Evolutionary conservation across 2,329 filamentous ascomycete genomes (phyloP).

Genomic region (Parastagonospora nodorum): DNA sequence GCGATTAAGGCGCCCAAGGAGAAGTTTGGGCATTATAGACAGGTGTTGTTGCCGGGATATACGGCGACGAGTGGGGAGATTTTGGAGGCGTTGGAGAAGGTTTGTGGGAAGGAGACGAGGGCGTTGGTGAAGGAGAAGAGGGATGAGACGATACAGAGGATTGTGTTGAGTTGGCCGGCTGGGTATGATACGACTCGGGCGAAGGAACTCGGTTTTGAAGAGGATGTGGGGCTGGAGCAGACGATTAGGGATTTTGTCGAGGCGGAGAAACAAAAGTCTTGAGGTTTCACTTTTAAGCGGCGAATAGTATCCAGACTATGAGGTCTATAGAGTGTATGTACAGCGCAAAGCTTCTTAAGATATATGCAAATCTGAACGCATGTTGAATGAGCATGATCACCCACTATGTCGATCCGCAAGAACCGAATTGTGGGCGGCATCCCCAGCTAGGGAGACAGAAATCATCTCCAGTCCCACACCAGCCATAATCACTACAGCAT

Average conservation of each 20-base stretch:
- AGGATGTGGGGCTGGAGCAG: slow-evolving; percentile 55
- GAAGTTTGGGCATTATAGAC: slow-evolving; percentile 57
- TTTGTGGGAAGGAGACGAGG: slow-evolving; percentile 59
- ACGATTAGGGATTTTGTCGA: slow-evolving; percentile 53
- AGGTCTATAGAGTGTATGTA: background rate
- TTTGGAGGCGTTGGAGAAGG: slow-evolving; percentile 60
- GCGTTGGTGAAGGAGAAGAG: slow-evolving; percentile 58
- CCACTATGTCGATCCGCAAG: slow-evolving; percentile 13
- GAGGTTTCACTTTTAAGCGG: background rate
- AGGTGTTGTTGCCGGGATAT: slow-evolving; percentile 60
- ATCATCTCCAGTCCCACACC: slow-evolving; percentile 26
- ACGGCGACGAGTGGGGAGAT: slow-evolving; percentile 62
- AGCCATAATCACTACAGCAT: slow-evolving; percentile 35
- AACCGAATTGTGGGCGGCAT: slow-evolving; percentile 28
- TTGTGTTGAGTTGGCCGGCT: slow-evolving; percentile 62
- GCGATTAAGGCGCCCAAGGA: slow-evolving; percentile 57
- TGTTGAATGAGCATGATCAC: background rate
- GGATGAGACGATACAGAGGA: slow-evolving; percentile 56
- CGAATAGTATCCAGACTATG: background rate
- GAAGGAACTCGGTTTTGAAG: slow-evolving; percentile 56
- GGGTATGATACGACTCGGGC: slow-evolving; percentile 63
- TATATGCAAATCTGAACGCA: background rate
- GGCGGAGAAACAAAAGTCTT: slow-evolving; percentile 26
- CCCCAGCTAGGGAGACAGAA: slow-evolving; percentile 27
- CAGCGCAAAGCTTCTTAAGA: background rate